Evolutionary conservation across 164 flowering plant species (phyloP), one percentile per base, ranked within the genome.

Genomic region (Stephania cephalantha): DNA sequence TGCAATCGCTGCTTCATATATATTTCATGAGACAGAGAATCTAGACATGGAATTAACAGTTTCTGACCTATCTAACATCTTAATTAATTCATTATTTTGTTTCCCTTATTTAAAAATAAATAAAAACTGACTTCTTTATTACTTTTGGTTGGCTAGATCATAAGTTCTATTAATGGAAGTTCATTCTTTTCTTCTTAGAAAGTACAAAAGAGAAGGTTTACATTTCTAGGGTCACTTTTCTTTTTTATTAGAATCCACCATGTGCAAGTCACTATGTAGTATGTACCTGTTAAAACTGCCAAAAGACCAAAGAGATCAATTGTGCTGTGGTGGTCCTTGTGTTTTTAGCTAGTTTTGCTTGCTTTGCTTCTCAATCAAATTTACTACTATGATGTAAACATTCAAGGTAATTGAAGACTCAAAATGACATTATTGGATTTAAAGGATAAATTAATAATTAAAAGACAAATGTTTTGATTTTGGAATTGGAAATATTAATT

Each of bases 401-500:
- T 10, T 58, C 64, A 5, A 15, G 5, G 64, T 15, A 58, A 50
- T 58, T 58, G 64, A 58, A 58, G 64, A 58, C 18, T 58, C 64
- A 58, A 58, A 18, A 15, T 58, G 63, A n/a, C 64, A 18, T 9
- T 58, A 58, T 15, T 17, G 20, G 20, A 15, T 12, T 12, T 18
- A 18, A 58, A 58, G 5, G 20, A 15, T 15, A 58, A 17, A 58
- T 4, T 35, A 55, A 55, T 12, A 55, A 12, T 53, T 58, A 50
- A 50, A 50, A 9, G 55, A 15, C 55, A 50, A 0, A 11, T 50
- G 55, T 50, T 50, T 7, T 50, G 55, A 50, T 66, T 31, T 35
- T 74, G 73, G 45, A 69, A 71, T 35, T 72, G 67, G 31, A 69
- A 65, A 66, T 44, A 61, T 71, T 74, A 35, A 50, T 71, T 74